Conservation (phyloP, 2,329 filamentous ascomycete genomes). For the Fusarium transvaalense region DNA sequence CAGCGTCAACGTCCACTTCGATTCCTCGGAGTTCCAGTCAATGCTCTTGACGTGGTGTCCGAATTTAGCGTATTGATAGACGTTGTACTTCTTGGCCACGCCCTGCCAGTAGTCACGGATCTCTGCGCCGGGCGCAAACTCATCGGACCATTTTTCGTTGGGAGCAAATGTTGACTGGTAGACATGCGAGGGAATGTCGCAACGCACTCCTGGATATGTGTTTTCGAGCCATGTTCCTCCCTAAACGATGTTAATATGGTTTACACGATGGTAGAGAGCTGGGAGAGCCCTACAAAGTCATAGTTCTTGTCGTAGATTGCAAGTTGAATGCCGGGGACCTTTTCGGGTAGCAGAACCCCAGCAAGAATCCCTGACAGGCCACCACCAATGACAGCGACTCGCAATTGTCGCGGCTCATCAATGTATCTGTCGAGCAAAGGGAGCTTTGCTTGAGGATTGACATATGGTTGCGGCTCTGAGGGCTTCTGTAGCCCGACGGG, state of each 20-base stretch:
- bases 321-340: neutral
- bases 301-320: constrained; percentile 1
- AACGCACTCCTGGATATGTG: constrained; percentile 71
- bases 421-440: neutral
- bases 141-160: constrained; percentile 75
- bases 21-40: neutral
- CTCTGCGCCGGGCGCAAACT: constrained; percentile 74
- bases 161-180: constrained; percentile 76
- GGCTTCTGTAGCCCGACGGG: neutral
- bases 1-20: constrained; percentile 57
- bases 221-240: constrained; percentile 62
- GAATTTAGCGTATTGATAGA: constrained; percentile 62
- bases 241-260: neutral
- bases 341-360: neutral
- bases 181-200: constrained; percentile 75
- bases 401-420: neutral
- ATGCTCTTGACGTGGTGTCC: constrained; percentile 1
- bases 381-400: constrained; percentile 4
- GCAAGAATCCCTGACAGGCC: neutral
- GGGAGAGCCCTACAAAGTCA: neutral
- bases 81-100: constrained; percentile 71
- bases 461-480: neutral
- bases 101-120: constrained; percentile 74
- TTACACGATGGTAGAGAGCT: accelerated
- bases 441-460: neutral